Evolutionary conservation across 345 rosid genomes (phyloP).

Genomic region (Adansonia digitata): DNA sequence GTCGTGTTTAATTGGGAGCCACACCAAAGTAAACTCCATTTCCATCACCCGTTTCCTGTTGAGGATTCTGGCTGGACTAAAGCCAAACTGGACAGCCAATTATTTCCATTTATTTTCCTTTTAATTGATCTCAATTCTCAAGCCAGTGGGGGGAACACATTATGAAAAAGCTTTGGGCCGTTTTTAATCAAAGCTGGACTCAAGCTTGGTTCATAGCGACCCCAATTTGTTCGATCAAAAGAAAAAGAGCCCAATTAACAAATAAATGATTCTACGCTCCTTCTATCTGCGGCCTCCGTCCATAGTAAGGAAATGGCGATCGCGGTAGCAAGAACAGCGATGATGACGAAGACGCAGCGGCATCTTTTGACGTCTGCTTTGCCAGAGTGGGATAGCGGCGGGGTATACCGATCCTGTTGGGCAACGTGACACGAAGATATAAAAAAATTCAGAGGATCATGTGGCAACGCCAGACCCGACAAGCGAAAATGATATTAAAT

Average conservation of each 20-base stretch:
- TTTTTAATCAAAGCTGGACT: background rate
- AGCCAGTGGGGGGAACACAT: too few relatives aligned
- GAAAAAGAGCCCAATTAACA: background rate
- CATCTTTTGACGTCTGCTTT: too few relatives aligned
- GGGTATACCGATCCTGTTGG: too few relatives aligned
- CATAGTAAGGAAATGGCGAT: too few relatives aligned
- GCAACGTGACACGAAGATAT: too few relatives aligned
- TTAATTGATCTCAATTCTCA: background rate
- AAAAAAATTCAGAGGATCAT: too few relatives aligned
- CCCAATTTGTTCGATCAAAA: background rate
- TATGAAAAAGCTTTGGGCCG: background rate
- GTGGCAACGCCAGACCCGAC: too few relatives aligned
- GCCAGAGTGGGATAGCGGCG: too few relatives aligned
- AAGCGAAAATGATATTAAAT: too few relatives aligned
- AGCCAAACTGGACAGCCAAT: background rate
- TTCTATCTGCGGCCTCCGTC: too few relatives aligned
- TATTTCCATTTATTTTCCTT: background rate
- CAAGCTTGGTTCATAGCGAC: background rate
- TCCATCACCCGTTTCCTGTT: slow-evolving; percentile 15
- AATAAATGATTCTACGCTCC: background rate
- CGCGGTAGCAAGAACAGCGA: too few relatives aligned
- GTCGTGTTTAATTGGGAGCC: slow-evolving; percentile 48
- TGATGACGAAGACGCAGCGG: too few relatives aligned
- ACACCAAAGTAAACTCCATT: slow-evolving; percentile 24
- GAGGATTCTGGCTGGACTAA: background rate